Conservation (phyloP, 2,329 filamentous ascomycete species). For the Monilinia aucupariae region DNA sequence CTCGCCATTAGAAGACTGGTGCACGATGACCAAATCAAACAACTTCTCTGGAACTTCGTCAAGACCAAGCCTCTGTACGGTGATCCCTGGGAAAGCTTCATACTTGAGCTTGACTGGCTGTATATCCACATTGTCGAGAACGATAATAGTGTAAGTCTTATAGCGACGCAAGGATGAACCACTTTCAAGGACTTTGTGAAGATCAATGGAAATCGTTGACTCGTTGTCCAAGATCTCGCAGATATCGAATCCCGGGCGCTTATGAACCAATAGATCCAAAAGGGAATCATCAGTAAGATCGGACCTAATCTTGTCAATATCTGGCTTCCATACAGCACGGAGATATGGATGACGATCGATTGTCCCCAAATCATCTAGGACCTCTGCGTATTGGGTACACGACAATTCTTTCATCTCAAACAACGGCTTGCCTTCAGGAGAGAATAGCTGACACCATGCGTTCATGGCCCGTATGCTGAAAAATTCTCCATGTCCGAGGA, state of each 20-base stretch:
- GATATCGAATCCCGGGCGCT: neutral
- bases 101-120: neutral
- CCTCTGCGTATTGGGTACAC: constrained; percentile 5
- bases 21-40: constrained; percentile 3
- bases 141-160: neutral
- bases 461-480: neutral
- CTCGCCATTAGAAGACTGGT: neutral
- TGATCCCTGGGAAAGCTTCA: neutral
- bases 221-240: neutral
- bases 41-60: neutral
- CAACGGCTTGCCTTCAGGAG: neutral
- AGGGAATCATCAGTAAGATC: neutral
- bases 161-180: constrained; percentile 8
- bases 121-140: neutral
- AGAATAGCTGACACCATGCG: constrained; percentile 3
- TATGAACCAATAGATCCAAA: constrained; percentile 7
- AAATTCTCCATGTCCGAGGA: neutral
- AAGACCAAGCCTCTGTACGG: neutral
- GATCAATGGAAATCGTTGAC: neutral
- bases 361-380: constrained; percentile 1
- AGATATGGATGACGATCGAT: constrained; percentile 12
- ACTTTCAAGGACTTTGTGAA: constrained; percentile 5
- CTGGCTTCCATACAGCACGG: constrained; percentile 11
- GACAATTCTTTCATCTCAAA: neutral
- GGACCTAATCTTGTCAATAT: neutral